Evolutionary conservation across 176 grass and related monocot genomes (phyloP).

Genomic region (Dendrocalamus sinicus): DNA sequence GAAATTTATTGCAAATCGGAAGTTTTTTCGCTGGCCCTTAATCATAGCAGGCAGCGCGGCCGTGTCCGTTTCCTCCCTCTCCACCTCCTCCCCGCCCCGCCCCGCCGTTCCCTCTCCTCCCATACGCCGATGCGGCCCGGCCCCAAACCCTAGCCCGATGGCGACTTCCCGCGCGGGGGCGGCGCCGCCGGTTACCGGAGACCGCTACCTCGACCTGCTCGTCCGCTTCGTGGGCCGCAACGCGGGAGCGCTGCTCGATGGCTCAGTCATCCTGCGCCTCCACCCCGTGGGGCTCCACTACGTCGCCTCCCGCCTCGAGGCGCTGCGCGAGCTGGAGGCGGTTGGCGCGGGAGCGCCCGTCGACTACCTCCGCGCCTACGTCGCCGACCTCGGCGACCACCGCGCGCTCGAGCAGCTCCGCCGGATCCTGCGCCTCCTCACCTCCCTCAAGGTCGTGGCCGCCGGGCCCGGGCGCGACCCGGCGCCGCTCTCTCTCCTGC

Average conservation of each 20-base stretch:
- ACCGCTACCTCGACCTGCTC: constrained; percentile 85
- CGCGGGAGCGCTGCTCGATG: constrained; percentile 78
- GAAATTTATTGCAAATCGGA: too few species aligned
- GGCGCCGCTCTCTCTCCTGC: constrained; percentile 75
- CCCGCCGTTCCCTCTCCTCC: constrained; percentile 22
- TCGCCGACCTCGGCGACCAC: constrained; percentile 94
- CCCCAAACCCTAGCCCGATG: constrained; percentile 62
- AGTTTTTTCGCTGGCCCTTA: constrained; percentile 19
- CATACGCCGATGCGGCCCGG: constrained; percentile 37
- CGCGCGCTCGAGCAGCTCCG: constrained; percentile 89
- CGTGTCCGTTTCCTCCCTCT: constrained; percentile 44
- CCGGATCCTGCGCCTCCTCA: constrained; percentile 80
- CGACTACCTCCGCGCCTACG: constrained; percentile 97
- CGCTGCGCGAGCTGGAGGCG: constrained; percentile 89
- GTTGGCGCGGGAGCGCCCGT: constrained; percentile 86
- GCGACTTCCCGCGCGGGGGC: constrained; percentile 32
- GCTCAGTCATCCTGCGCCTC: constrained; percentile 77
- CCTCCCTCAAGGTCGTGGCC: constrained; percentile 79
- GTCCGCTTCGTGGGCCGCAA: constrained; percentile 68
- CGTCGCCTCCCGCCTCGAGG: constrained; percentile 87
- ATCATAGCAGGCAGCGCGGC: constrained; percentile 47
- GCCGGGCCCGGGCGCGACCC: constrained; percentile 66
- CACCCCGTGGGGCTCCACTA: constrained; percentile 94
- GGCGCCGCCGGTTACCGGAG: constrained; percentile 66
- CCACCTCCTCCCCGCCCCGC: not conserved